Conservation (phyloP, 495 filamentous ascomycete species). For the Lasiosphaeris hirsuta region DNA sequence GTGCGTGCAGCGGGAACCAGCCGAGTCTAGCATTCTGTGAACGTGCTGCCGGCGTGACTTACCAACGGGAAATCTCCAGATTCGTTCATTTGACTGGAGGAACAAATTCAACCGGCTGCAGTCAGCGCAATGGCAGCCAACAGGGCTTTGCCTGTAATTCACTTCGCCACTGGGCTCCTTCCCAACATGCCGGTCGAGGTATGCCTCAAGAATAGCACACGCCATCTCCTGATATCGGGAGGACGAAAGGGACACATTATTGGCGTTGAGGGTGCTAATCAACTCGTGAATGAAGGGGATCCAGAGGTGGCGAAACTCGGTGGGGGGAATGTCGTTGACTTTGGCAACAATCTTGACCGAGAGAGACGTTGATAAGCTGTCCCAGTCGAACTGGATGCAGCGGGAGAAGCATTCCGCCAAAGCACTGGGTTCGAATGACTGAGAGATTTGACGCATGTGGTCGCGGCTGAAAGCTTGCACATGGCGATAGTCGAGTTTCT, state of each 20-base stretch:
- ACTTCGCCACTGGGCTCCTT: slow-evolving; percentile 10
- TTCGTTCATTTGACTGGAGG: slow-evolving; percentile 2
- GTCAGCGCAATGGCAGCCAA: background rate
- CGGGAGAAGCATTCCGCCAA: slow-evolving; percentile 12
- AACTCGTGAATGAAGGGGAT: slow-evolving; percentile 21
- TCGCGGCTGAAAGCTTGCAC: too few relatives aligned
- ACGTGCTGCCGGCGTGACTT: slow-evolving; percentile 1
- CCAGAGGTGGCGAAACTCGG: slow-evolving; percentile 20
- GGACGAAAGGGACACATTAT: slow-evolving; percentile 5
- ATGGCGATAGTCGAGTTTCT: too few relatives aligned
- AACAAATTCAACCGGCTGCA: background rate
- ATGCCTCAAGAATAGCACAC: slow-evolving; percentile 15
- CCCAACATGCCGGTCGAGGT: slow-evolving; percentile 16
- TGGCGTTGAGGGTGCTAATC: slow-evolving; percentile 13
- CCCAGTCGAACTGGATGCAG: slow-evolving; percentile 14
- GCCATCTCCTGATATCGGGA: slow-evolving; percentile 17
- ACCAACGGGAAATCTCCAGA: background rate
- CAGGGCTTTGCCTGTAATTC: slow-evolving; percentile 3
- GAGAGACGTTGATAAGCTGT: slow-evolving; percentile 5
- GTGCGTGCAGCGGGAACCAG: background rate
- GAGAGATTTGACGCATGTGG: too few relatives aligned
- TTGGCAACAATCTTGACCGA: slow-evolving; percentile 10
- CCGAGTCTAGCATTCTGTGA: background rate
- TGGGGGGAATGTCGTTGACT: background rate
- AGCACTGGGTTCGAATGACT: too few relatives aligned